phyloP scores from a whole-genome alignment of 2,329 filamentous ascomycete species.

The Apiospora arundinis region DNA sequence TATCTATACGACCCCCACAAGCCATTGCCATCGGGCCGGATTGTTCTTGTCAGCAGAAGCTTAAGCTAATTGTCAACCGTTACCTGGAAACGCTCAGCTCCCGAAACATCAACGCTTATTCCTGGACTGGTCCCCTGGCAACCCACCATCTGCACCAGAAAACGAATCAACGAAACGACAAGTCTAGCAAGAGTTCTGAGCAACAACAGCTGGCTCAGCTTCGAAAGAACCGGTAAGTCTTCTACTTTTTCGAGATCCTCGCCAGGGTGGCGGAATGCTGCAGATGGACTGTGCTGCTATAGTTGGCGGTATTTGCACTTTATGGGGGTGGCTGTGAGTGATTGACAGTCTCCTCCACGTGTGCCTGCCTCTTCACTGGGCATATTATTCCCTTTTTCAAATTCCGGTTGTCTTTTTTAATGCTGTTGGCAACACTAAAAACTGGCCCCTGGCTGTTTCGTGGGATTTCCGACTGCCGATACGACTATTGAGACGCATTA shows the following conservation, averaged over 20 bases:
- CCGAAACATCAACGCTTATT: neutral
- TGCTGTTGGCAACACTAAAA: neutral
- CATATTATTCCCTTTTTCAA: neutral
- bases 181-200: neutral
- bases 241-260: neutral
- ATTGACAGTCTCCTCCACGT: neutral
- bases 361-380: neutral
- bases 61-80: neutral
- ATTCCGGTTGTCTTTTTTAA: neutral
- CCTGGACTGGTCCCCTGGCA: neutral
- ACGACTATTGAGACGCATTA: constrained; percentile 8
- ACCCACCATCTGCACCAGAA: neutral
- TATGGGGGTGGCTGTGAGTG: neutral
- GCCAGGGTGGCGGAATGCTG: neutral
- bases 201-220: neutral
- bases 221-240: neutral
- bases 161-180: neutral
- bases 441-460: neutral
- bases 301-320: neutral
- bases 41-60: neutral
- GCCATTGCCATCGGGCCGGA: neutral
- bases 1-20: neutral
- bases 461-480: constrained; percentile 5
- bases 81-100: neutral
- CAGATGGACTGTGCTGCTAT: neutral